Evolutionary conservation across 2,329 filamentous ascomycete genomes (phyloP).

Genomic region (Calycina herbarum): DNA sequence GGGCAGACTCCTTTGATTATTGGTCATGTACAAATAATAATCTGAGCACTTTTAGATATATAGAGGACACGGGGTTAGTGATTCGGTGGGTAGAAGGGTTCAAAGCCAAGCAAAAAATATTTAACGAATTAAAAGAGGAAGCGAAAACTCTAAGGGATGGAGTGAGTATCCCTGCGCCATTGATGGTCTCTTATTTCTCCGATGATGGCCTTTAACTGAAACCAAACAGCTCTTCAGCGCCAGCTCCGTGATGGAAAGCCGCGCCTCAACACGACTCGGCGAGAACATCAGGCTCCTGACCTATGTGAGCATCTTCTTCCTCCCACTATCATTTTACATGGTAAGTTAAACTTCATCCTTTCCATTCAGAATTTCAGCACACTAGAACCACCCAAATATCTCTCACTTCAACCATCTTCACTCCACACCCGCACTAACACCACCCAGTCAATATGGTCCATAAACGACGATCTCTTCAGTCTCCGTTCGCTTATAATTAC

Average conservation of each 20-base stretch:
- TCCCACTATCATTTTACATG: slow-evolving; percentile 9
- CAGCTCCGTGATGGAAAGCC: slow-evolving; percentile 7
- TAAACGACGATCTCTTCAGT: background rate
- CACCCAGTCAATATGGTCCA: background rate
- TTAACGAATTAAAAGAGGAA: background rate
- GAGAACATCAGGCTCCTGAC: slow-evolving; percentile 11
- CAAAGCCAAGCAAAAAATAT: background rate
- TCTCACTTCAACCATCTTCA: too few species aligned
- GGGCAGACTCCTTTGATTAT: too few species aligned
- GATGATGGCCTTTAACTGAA: background rate
- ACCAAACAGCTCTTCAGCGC: slow-evolving; percentile 8
- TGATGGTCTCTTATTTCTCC: too few species aligned
- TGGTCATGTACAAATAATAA: too few species aligned
- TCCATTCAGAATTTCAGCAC: too few species aligned
- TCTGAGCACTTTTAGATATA: too few species aligned
- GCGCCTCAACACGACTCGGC: slow-evolving; percentile 6
- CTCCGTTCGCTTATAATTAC: background rate
- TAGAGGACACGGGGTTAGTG: too few species aligned
- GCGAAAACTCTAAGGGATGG: background rate
- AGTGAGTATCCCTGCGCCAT: background rate
- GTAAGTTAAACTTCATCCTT: background rate
- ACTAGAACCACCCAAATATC: too few species aligned
- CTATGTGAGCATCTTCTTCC: slow-evolving; percentile 8
- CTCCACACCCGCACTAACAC: background rate
- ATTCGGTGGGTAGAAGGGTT: background rate